Evolutionary conservation across 1,284 basidiomycete genomes (phyloP), one percentile per base, ranked within the genome.

Genomic region (Pseudomicrostroma phylloplanum): DNA sequence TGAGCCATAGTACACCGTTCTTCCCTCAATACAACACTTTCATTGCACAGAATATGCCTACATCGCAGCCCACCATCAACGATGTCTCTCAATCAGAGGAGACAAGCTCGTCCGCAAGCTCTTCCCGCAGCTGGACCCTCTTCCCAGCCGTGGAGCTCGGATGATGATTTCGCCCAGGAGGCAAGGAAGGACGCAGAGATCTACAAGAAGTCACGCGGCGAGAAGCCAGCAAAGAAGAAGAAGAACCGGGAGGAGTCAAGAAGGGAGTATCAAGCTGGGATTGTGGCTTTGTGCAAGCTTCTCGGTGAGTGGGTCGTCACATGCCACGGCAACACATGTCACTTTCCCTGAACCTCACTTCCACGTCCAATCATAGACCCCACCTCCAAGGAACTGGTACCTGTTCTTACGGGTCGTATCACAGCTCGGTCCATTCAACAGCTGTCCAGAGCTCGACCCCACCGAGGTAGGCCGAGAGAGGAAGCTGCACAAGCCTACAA

Each of bases 121-220:
- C 43, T 48, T 13, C 43, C 43, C 4, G 43, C 43, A 48, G 15
- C 43, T 13, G 21, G 43, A 48, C 17, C 21, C 43, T 21, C 21
- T n/a, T 48, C 15, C 6, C 17, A 48, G 17, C 21, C 43, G 43
- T 6, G 7, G n/a, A 36, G 23, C 46, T 15, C 26, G 17, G 57
- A 58, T n/a, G 57, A 58, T 49, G 57, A 51, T 43, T 58, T 58
- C 21, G 26, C 54, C 6, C 2, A 53, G 40, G 57, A 58, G 15
- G 57, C 57, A 39, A 19, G 9, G n/a, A 17, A 58, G 26, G 57
- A 58, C 25, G 13, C 23, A 4, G 11, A 57, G 40, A 21, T n/a
- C 25, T 57, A 57, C 15, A 23, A n/a, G 30, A 36, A 9, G 30
- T 4, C 30, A 3, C 30, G 30, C 3, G 30, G 30, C 9, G 4